Evolutionary conservation across 176 grass and related monocot species (phyloP).

Genomic region (Avena atlantica): DNA sequence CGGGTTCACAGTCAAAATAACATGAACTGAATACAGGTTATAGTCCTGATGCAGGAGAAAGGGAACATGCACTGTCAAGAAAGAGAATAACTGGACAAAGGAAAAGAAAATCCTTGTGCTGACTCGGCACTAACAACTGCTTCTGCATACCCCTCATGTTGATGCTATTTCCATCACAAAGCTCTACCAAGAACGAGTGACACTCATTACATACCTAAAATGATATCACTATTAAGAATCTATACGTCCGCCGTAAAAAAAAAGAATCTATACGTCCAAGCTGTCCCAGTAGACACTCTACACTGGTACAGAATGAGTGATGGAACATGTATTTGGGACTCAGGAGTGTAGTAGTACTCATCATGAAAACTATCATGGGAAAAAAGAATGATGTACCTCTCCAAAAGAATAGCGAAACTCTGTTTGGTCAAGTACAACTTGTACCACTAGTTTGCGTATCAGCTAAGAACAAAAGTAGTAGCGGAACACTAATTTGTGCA

Average conservation of each 20-base stretch:
- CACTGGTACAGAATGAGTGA: background rate
- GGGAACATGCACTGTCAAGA: constrained; percentile 26
- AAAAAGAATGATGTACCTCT: constrained; percentile 29
- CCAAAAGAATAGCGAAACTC: constrained; percentile 19
- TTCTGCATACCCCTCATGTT: background rate
- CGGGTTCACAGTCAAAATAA: constrained; percentile 35
- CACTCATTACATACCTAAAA: background rate
- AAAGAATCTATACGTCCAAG: background rate
- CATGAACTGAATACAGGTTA: constrained; percentile 22
- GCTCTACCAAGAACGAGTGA: constrained; percentile 16
- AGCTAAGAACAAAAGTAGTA: constrained; percentile 33
- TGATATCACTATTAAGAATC: background rate
- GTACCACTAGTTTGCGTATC: constrained; percentile 35
- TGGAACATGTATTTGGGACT: background rate
- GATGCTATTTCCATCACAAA: constrained; percentile 26
- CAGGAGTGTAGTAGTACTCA: background rate
- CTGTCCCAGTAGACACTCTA: background rate
- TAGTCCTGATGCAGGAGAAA: constrained; percentile 12
- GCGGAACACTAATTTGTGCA: constrained; percentile 42
- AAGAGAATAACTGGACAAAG: constrained; percentile 36
- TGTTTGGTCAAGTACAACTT: constrained; percentile 16
- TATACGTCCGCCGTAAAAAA: background rate
- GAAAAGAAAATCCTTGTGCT: constrained; percentile 6
- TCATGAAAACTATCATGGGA: background rate
- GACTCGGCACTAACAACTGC: constrained; percentile 4